phyloP scores from a whole-genome alignment of 495 filamentous ascomycete species.

The Penicillium nucicola region DNA sequence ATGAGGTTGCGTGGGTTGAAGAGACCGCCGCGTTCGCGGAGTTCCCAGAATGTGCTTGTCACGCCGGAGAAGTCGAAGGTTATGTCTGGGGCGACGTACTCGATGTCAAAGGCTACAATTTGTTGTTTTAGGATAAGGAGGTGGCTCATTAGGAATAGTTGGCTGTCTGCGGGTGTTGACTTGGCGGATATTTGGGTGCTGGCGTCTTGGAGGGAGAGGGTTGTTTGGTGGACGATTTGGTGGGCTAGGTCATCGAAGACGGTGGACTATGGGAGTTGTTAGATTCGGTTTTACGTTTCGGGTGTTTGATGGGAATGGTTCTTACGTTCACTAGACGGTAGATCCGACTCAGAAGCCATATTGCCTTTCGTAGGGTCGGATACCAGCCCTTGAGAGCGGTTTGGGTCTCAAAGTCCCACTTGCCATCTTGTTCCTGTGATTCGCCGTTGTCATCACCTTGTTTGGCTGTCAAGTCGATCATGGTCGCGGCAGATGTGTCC shows the following conservation, averaged over 20 bases:
- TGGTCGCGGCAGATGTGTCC: constrained; percentile 35
- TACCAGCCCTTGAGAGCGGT: constrained; percentile 52
- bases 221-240: constrained; percentile 73
- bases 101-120: constrained; percentile 88
- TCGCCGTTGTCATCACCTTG: constrained; percentile 51
- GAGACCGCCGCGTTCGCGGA: constrained; percentile 64
- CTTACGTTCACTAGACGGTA: constrained; percentile 74
- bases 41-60: constrained; percentile 74
- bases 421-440: constrained; percentile 41
- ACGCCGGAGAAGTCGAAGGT: constrained; percentile 76
- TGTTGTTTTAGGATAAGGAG: constrained; percentile 87
- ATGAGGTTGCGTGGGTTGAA: constrained; percentile 64
- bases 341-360: constrained; percentile 80
- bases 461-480: constrained; percentile 49
- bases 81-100: constrained; percentile 73
- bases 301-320: background rate
- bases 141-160: constrained; percentile 89
- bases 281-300: background rate
- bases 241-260: constrained; percentile 78
- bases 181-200: constrained; percentile 51
- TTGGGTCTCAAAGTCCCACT: constrained; percentile 53
- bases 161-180: constrained; percentile 58
- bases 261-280: constrained; percentile 46
- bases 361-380: constrained; percentile 71
- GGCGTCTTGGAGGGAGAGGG: constrained; percentile 56